Evolutionary conservation across 2,329 filamentous ascomycete genomes (phyloP), one percentile per base, ranked within the genome.

Genomic region (Tolypocladium pustulatum): DNA sequence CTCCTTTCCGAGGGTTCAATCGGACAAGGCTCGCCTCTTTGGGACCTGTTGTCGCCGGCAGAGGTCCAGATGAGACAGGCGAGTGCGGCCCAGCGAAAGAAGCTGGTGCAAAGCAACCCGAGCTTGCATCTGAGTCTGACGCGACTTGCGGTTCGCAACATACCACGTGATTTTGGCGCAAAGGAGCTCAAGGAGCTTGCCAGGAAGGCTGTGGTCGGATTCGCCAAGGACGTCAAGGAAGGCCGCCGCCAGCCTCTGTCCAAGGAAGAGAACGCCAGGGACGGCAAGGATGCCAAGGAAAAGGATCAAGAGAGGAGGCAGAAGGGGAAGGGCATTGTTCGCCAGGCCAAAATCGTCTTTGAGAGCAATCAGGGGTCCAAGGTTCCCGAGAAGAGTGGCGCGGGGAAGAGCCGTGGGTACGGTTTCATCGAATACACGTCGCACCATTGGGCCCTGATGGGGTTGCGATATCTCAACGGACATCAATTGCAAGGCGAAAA

Each of bases 351-450:
- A 78, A 84, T 99, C 58, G 89, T 97, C 41, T 97, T 94, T 68
- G 94, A 99, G 76, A 89, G 88, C 58, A 83, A 83, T 40, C 86
- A 94, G 65, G 94, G 94, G 53, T 85, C 85, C 67, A 97, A 97
- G 76, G 85, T 96, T 17, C 75, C 81, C 10, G 91, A 96, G 74
- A 80, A 83, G 51, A 85, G 79, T 56, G 91, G 89, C 9, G 91
- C 86, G 8, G 92, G 92, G 54, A 84, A 89, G 69, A 94, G 89
- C 71, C 84, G 93, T 71, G 94, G 94, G 6, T 99, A 99, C 71
- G 94, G 95, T 15, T 99, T 99, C 77, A 89, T 99, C 65, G 94
- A 99, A 75, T 99, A 97, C 74, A 89, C 86, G 63, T 94, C 90
- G 36, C 94, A 99, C 69, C 88, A 94, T 55, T 93, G 88, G 79